Conservation (phyloP, 2,329 filamentous ascomycete genomes). For the Clonostachys chloroleuca region DNA sequence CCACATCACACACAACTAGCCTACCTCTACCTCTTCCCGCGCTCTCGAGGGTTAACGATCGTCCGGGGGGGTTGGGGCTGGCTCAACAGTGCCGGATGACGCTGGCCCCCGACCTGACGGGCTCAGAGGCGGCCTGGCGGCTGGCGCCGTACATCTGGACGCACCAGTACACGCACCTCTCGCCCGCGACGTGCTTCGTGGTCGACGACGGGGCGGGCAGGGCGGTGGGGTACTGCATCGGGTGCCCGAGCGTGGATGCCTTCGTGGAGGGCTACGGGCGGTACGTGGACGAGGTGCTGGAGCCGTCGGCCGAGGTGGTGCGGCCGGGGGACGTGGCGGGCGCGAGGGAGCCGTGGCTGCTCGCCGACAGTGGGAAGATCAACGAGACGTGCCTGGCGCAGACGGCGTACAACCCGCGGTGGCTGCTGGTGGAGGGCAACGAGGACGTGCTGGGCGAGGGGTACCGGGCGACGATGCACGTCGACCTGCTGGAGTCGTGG, state of each 20-base stretch:
- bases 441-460: conserved; percentile 19
- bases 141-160: conserved; percentile 46
- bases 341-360: conserved; percentile 20
- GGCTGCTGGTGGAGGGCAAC: conserved; percentile 30
- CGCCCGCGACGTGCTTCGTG: conserved; percentile 37
- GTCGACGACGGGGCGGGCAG: conserved; percentile 39
- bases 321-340: conserved; percentile 15
- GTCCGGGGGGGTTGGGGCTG: too few relatives aligned
- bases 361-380: conserved; percentile 10
- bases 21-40: conserved; percentile 10
- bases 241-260: conserved; percentile 33
- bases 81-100: conserved; percentile 37
- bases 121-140: conserved; percentile 22
- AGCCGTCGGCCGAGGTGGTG: conserved; percentile 11
- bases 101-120: conserved; percentile 33
- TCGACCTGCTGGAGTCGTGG: conserved; percentile 36
- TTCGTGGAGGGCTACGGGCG: conserved; percentile 28
- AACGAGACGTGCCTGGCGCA: conserved; percentile 27
- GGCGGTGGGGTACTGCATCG: conserved; percentile 45
- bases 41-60: neutral
- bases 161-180: conserved; percentile 42
- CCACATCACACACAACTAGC: neutral
- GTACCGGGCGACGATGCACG: conserved; percentile 42
- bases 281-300: conserved; percentile 30
- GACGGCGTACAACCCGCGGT: conserved; percentile 30